These are phyloP conservation scores for Kazachstania viticola DNA, from an alignment of 805 yeast species.

Conservation along the genomic window DNA sequence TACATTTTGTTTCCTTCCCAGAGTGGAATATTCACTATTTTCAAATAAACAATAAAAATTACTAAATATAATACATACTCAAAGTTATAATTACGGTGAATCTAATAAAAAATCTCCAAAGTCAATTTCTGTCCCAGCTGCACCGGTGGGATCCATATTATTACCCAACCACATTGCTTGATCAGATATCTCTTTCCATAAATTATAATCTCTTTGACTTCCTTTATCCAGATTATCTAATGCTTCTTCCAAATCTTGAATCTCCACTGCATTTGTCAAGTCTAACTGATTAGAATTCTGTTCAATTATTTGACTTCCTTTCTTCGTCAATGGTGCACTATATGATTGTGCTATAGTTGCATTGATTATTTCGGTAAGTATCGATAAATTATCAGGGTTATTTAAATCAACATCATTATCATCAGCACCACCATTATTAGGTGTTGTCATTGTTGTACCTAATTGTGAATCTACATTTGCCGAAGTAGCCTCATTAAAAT, in stretches of 20 bases:
- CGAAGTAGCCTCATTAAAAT: not conserved
- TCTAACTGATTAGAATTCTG: constrained; percentile 22
- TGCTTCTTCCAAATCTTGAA: constrained; percentile 16
- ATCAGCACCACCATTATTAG: not conserved
- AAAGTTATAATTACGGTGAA: too few species aligned
- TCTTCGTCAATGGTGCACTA: constrained; percentile 8
- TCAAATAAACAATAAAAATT: too few species aligned
- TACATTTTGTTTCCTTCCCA: too few species aligned
- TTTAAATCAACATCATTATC: not conserved
- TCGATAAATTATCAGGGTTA: constrained; percentile 1
- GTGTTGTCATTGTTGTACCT: not conserved
- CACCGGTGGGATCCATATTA: constrained; percentile 21
- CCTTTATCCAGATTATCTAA: constrained; percentile 25
- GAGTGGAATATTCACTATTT: too few species aligned
- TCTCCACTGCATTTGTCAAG: constrained; percentile 24
- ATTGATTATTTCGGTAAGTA: constrained; percentile 13
- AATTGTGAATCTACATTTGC: not conserved
- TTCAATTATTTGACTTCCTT: constrained; percentile 14
- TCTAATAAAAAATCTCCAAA: constrained; percentile 11
- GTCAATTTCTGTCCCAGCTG: constrained; percentile 16
- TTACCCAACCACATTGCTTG: constrained; percentile 68
- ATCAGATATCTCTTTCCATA: constrained; percentile 70
- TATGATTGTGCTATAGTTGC: constrained; percentile 13
- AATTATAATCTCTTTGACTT: constrained; percentile 35
- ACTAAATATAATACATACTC: too few species aligned